Conservation (phyloP, 208 protist species). For the Acanthamoeba castellanii region DNA sequence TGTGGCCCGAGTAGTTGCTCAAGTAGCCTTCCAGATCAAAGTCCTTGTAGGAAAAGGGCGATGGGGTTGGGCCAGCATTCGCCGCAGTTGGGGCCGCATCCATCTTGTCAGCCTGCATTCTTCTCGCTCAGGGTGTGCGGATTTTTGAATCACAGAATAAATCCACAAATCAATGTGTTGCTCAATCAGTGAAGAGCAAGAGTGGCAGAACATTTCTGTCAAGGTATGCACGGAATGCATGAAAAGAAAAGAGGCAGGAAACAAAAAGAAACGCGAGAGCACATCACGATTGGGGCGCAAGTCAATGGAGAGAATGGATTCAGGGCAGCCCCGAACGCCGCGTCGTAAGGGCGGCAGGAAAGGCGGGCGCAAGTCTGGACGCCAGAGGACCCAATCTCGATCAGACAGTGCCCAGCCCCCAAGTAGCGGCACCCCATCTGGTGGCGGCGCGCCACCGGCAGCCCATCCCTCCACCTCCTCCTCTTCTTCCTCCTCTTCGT, state of each 20-base stretch:
- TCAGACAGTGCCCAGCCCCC: not conserved
- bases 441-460: not conserved
- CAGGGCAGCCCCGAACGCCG: not conserved
- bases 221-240: too few species aligned
- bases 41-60: constrained; percentile 24
- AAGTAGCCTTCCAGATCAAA: constrained; percentile 85
- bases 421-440: not conserved
- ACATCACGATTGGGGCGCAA: too few species aligned
- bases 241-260: too few species aligned
- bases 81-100: not conserved
- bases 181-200: too few species aligned
- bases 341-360: not conserved
- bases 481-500: not conserved
- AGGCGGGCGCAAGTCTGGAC: not conserved
- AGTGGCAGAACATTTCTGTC: too few species aligned
- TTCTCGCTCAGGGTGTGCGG: too few species aligned
- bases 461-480: not conserved
- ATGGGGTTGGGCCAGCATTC: not conserved
- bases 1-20: constrained; percentile 80
- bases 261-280: too few species aligned
- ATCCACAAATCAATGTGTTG: too few species aligned
- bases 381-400: not conserved
- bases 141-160: too few species aligned
- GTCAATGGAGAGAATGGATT: not conserved
- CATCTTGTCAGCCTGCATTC: constrained; percentile 17